Evolutionary conservation across 768 basidiomycete genomes (phyloP).

Genomic region (Filobasidium floriforme): DNA sequence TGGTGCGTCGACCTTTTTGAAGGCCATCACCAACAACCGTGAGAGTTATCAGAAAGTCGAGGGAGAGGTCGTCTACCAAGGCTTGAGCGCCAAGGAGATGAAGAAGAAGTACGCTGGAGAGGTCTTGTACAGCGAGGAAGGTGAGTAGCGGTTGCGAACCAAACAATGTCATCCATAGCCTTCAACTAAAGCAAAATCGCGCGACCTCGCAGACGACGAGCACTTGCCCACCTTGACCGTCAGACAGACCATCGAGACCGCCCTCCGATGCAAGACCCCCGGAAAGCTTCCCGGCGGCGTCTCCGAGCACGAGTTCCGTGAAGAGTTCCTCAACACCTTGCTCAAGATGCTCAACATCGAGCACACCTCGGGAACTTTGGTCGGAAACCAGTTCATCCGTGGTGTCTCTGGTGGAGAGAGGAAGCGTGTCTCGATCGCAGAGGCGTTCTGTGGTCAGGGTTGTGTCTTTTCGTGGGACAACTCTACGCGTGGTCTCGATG

Average conservation of each 20-base stretch:
- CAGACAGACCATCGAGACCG: slow-evolving; percentile 53
- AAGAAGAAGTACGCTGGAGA: slow-evolving; percentile 63
- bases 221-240: slow-evolving; percentile 69
- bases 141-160: too few relatives aligned
- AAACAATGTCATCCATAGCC: too few relatives aligned
- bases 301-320: slow-evolving; percentile 47
- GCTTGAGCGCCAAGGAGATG: slow-evolving; percentile 61
- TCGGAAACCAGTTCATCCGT: slow-evolving; percentile 47
- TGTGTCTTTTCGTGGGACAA: slow-evolving; percentile 50
- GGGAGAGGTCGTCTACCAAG: slow-evolving; percentile 69
- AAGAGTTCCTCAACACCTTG: slow-evolving; percentile 47
- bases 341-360: slow-evolving; percentile 54
- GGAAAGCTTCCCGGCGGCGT: slow-evolving; percentile 52
- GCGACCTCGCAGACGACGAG: slow-evolving; percentile 57
- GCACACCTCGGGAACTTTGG: slow-evolving; percentile 47
- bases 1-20: slow-evolving; percentile 61
- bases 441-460: slow-evolving; percentile 45
- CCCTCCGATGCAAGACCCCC: slow-evolving; percentile 58
- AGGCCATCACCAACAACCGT: slow-evolving; percentile 68
- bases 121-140: slow-evolving; percentile 56
- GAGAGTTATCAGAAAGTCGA: slow-evolving; percentile 60
- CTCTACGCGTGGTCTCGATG: slow-evolving; percentile 54
- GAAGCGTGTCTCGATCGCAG: slow-evolving; percentile 50
- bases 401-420: slow-evolving; percentile 50
- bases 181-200: too few relatives aligned